Conservation (phyloP, 371 early-diverging fungal species). For the Edhazardia aedis region DNA sequence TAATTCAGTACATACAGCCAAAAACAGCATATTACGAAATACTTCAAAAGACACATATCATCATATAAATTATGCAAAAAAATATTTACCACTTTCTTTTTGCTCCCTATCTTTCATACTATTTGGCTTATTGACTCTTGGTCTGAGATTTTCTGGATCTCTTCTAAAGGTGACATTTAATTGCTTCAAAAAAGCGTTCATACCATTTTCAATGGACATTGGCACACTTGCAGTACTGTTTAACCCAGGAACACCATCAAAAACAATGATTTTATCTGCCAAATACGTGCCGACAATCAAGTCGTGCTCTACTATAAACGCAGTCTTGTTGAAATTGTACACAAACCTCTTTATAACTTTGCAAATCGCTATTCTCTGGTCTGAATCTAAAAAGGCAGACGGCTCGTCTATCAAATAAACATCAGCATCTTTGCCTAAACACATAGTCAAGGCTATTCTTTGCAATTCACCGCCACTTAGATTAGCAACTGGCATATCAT, state of each 20-base stretch:
- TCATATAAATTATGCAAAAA: conserved; percentile 50
- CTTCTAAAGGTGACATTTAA: conserved; percentile 93
- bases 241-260: conserved; percentile 72
- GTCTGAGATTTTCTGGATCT: conserved; percentile 88
- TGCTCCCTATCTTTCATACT: conserved; percentile 92
- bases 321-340: conserved; percentile 79
- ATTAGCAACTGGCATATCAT: conserved; percentile 66
- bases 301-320: conserved; percentile 98
- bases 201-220: conserved; percentile 70
- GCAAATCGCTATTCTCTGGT: conserved; percentile 91
- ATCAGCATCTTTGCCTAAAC: conserved; percentile 78
- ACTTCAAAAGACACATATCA: no score
- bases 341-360: conserved; percentile 96
- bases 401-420: conserved; percentile 97
- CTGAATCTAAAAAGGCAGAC: conserved; percentile 95
- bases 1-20: no score
- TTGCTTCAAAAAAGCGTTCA: conserved; percentile 83
- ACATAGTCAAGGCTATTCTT: conserved; percentile 84
- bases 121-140: conserved; percentile 87
- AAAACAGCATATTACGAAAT: no score
- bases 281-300: conserved; percentile 99
- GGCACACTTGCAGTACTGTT: conserved; percentile 56
- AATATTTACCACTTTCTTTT: conserved; percentile 70
- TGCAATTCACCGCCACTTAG: conserved; percentile 98
- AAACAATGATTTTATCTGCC: conserved; percentile 92